Conservation (phyloP, 1,139 yeast genomes). For the Candida sojae region DNA sequence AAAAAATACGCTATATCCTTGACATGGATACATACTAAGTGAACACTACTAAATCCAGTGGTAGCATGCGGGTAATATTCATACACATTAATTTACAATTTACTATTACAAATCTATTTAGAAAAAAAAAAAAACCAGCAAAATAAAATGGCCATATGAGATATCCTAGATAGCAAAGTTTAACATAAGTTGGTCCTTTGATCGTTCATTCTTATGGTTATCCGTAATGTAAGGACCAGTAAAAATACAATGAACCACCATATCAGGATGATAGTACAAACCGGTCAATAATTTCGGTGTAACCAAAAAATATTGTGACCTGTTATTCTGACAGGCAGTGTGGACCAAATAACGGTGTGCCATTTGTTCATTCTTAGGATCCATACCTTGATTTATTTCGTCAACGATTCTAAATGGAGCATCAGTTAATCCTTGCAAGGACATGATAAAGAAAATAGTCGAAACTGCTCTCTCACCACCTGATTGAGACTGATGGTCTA, state of each 20-base stretch:
- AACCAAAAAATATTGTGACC: slow-evolving; percentile 82
- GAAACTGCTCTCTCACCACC: slow-evolving; percentile 99
- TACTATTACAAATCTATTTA: background rate
- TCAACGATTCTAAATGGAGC: slow-evolving; percentile 97
- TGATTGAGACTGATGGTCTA: slow-evolving; percentile 87
- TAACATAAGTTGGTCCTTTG: slow-evolving; percentile 26
- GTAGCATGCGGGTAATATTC: background rate
- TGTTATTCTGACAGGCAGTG: slow-evolving; percentile 67
- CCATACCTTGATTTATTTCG: slow-evolving; percentile 99
- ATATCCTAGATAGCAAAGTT: slow-evolving; percentile 22
- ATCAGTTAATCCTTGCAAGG: slow-evolving; percentile 84
- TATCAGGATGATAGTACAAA: slow-evolving; percentile 72
- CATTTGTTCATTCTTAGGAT: slow-evolving; percentile 84
- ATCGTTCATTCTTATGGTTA: slow-evolving; percentile 10
- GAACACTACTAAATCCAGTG: background rate
- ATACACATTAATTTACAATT: background rate
- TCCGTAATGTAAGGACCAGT: slow-evolving; percentile 51
- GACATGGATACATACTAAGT: no score
- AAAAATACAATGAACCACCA: slow-evolving; percentile 88
- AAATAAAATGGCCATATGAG: no score
- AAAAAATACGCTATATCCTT: background rate
- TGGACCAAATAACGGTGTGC: slow-evolving; percentile 87
- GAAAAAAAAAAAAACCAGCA: background rate
- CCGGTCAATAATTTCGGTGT: slow-evolving; percentile 90
- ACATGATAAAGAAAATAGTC: slow-evolving; percentile 86